Conservation (phyloP, 495 filamentous ascomycete genomes). For the Aspergillus ellipticus region DNA sequence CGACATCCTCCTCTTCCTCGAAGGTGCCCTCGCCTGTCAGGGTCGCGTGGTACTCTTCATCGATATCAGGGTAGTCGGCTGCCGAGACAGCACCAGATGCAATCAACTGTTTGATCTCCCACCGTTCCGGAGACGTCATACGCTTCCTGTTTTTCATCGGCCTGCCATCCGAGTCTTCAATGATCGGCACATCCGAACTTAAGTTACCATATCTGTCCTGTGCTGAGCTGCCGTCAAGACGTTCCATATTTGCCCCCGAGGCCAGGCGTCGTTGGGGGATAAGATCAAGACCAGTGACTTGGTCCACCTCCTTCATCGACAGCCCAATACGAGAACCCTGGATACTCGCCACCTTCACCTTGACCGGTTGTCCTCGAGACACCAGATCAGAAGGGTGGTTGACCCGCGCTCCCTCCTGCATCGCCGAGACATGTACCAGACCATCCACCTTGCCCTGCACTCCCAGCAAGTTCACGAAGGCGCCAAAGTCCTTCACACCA, state of each 20-base stretch:
- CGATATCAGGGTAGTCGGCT: constrained; percentile 87
- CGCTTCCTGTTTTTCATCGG: constrained; percentile 70
- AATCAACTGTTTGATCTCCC: constrained; percentile 96
- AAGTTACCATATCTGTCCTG: constrained; percentile 57
- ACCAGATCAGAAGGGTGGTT: constrained; percentile 90
- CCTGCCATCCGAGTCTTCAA: constrained; percentile 58
- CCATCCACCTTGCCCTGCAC: constrained; percentile 88
- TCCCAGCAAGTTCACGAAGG: constrained; percentile 87
- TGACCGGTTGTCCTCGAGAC: constrained; percentile 75
- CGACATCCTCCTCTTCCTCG: constrained; percentile 94
- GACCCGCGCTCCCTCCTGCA: constrained; percentile 80
- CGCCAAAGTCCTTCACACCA: constrained; percentile 91
- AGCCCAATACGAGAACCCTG: constrained; percentile 76
- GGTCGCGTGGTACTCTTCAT: constrained; percentile 89
- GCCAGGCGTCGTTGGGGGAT: constrained; percentile 76
- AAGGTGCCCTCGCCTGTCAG: constrained; percentile 81
- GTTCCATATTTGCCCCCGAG: constrained; percentile 89
- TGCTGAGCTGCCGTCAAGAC: constrained; percentile 54
- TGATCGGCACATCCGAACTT: constrained; percentile 57
- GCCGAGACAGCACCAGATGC: constrained; percentile 89
- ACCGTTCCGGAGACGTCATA: constrained; percentile 92
- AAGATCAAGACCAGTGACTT: constrained; percentile 80
- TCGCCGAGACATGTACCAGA: constrained; percentile 93
- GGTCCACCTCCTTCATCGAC: constrained; percentile 97
- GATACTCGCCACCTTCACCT: constrained; percentile 89